Base-by-base conservation (phyloP, 2,329 filamentous ascomycete species). In the Dactylella cylindrospora region DNA sequence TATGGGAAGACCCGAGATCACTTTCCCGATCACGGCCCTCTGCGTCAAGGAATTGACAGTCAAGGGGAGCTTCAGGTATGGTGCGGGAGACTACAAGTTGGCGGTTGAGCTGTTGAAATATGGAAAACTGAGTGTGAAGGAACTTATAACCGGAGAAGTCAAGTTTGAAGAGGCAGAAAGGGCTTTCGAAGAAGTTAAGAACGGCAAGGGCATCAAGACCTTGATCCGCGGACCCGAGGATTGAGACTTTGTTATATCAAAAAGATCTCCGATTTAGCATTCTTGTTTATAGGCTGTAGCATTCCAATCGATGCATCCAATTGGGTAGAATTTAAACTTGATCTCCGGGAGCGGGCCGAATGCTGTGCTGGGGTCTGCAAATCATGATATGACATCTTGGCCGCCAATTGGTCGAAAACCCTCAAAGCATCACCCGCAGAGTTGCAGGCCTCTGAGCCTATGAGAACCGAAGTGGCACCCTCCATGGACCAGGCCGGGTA, bases 31-130 rank as follows among this genome's bases (percentile, higher is more conserved):
- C 72, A 87, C 91, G 81, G 85, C 87, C 3, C 78, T 94, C 71
- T 94, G 90, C 73, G 79, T 84, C 44, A 96, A 96, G 76, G 91
- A 97, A 77, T 78, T 95, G 45, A 94, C 84, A 8, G 80, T 87
- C 39, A 87, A 85, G 71, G 91, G 91, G 17, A 90, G 85, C 65
- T 97, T 97, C 79, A 82, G 91, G 31, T 97, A 97, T 73, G 85
- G 85, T 2, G 81, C 83, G 50, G 90, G 90, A 15, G 91, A 96
- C 73, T 97, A 96, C 74, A 81, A 84, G 71, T 81, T 90, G 5
- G 89, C 89, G 3, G 79, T 96, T 38, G 82, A 88, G 66, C 78
- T 97, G 64, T 82, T 95, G 1, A 79, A 80, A 5, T 79, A 76
- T 20, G 87, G 87, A 43, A 83, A 82, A 72, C 81, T 97, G 32